phyloP scores from a whole-genome alignment of 31 red algal species.

The Porphyra umbilicalis region DNA sequence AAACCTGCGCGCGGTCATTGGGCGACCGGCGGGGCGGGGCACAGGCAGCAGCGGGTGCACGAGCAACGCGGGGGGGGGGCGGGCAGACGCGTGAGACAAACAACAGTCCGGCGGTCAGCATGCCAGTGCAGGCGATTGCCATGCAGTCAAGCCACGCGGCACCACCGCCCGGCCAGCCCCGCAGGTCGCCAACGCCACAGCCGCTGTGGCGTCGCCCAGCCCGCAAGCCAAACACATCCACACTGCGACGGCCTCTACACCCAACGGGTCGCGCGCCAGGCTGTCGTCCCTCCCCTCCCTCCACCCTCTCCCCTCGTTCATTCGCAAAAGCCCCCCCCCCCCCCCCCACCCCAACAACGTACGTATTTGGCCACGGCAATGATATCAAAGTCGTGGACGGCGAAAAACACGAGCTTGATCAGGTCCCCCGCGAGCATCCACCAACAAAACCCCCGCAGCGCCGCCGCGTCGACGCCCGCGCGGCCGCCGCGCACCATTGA shows the following conservation, averaged over 20 bases:
- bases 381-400: constrained; percentile 78
- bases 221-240: too few relatives aligned
- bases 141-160: too few relatives aligned
- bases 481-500: constrained; percentile 51
- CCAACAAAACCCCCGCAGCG: constrained; percentile 59
- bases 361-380: constrained; percentile 53
- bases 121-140: too few relatives aligned
- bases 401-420: constrained; percentile 79
- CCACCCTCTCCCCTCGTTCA: not conserved
- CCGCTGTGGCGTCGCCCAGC: too few relatives aligned
- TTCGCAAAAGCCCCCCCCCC: not conserved
- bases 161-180: too few relatives aligned
- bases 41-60: not conserved
- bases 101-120: too few relatives aligned
- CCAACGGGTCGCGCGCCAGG: too few relatives aligned
- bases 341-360: constrained; percentile 6
- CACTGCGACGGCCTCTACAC: too few relatives aligned
- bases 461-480: constrained; percentile 21
- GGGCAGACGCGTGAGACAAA: not conserved
- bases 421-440: constrained; percentile 75
- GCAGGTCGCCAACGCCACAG: too few relatives aligned
- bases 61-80: not conserved
- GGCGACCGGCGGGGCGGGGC: not conserved
- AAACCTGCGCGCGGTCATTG: constrained; percentile 14
- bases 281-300: not conserved